Evolutionary conservation across 345 rosid genomes (phyloP), one percentile per base, ranked within the genome.

Genomic region (Dovyalis caffra): DNA sequence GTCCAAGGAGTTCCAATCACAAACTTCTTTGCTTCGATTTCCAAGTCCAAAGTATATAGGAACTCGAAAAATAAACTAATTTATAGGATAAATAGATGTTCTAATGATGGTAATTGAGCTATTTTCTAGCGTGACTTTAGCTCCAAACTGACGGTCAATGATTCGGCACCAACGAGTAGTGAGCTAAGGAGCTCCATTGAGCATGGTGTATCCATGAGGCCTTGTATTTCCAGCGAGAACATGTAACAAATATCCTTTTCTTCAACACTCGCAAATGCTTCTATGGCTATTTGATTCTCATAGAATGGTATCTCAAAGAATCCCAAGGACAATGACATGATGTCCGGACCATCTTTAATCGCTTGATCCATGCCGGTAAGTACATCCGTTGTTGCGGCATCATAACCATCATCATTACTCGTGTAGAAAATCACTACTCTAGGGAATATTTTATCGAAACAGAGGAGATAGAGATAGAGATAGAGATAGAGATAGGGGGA

Each of bases 321-420:
- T 0, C 70, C 84, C 47, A 84, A 37, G 0, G 90, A 85, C 47
- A 87, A 25, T 0, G 90, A 84, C 79, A 85, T 32, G 60, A 87
- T 64, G 47, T 89, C 87, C 66, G 85, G 89, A 0, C 90, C 86
- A 32, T 87, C 92, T 2, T 68, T 83, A 65, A 87, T 79, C 15
- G 90, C 89, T 71, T 85, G 90, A 76, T 88, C 87, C 85, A 88
- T 64, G 35, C 86, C 87, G 2, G 90, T 90, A 60, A 88, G 77
- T 14, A 66, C 77, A 75, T 87, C 87, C 1, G 78, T 74, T 1
- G 81, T 85, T 14, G 86, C 87, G 26, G 85, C 78, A 11, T 78
- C 73, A 21, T 58, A 76, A 16, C n/a, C 70, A 43, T 32, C 33
- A 18, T 16, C 8, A 21, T 70, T 64, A 1, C 20, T 53, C 9